A percentile compares a stretch with the other conserved stretches of the same genome.
Conservation (phyloP, 768 basidiomycete genomes). For the Pulveroboletus sp. region DNA sequence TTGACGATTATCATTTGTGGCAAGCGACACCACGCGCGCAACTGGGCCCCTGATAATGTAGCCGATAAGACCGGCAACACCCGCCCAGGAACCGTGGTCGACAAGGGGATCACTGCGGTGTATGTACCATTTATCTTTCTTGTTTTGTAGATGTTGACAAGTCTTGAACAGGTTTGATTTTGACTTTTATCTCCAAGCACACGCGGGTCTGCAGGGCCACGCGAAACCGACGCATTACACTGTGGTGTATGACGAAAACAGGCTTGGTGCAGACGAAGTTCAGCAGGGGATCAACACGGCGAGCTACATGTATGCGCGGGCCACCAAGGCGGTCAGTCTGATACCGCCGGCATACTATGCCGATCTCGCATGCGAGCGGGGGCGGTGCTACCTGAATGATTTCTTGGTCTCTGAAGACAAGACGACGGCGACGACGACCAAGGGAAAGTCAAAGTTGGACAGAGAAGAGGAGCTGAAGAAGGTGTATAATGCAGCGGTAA, state of each 20-base stretch:
- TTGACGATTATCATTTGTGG: constrained; percentile 80
- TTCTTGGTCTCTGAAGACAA: constrained; percentile 59
- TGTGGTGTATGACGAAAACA: constrained; percentile 76
- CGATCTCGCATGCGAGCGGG: constrained; percentile 80
- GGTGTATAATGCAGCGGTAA: constrained; percentile 20
- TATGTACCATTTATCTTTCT: constrained; percentile 30
- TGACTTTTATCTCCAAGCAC: constrained; percentile 71
- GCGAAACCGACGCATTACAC: constrained; percentile 77
- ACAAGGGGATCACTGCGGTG: constrained; percentile 73
- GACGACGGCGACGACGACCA: constrained; percentile 35
- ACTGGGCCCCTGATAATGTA: constrained; percentile 51
- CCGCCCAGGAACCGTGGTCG: constrained; percentile 75
- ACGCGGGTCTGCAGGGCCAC: constrained; percentile 68
- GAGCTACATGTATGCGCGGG: constrained; percentile 77
- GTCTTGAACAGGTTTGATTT: constrained; percentile 65
- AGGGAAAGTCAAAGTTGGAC: constrained; percentile 31
- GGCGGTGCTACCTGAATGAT: constrained; percentile 71
- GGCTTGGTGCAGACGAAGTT: constrained; percentile 63
- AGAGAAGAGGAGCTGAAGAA: constrained; percentile 27
- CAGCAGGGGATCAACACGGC: constrained; percentile 70
- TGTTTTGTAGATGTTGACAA: too few species aligned
- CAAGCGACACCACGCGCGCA: constrained; percentile 60
- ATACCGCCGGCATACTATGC: constrained; percentile 81
- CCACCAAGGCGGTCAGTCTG: constrained; percentile 81
- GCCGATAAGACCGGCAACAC: constrained; percentile 75